These are phyloP conservation scores for Fagopyrum esculentum DNA, from an alignment of 148 eudicot species.

Conservation along the genomic window DNA sequence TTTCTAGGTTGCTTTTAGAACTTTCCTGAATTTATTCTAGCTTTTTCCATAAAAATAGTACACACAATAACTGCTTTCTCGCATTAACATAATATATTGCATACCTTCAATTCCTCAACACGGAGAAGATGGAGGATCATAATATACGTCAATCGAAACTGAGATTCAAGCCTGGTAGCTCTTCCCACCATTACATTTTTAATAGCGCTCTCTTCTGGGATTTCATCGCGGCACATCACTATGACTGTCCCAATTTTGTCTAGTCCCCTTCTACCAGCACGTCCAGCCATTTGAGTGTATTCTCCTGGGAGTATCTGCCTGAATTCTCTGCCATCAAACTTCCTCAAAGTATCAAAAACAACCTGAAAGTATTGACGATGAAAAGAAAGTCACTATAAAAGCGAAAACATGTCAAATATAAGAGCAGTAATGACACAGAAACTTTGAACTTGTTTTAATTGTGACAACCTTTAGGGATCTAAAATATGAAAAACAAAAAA, in stretches of 20 bases:
- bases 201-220: conserved; percentile 78
- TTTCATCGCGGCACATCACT: conserved; percentile 90
- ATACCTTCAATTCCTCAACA: conserved; percentile 95
- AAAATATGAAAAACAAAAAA: neutral
- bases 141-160: conserved; percentile 91
- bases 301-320: conserved; percentile 95
- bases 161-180: conserved; percentile 97
- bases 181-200: conserved; percentile 69
- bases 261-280: conserved; percentile 99
- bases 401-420: neutral
- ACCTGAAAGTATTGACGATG: conserved; percentile 43
- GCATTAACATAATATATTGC: neutral
- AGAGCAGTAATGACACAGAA: neutral
- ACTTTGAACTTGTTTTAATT: neutral
- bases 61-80: too few relatives aligned
- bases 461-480: neutral
- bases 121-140: conserved; percentile 98
- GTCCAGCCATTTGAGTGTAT: conserved; percentile 99
- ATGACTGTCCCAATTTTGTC: conserved; percentile 94
- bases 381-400: neutral
- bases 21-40: too few relatives aligned
- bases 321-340: conserved; percentile 96
- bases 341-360: conserved; percentile 87
- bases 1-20: too few relatives aligned
- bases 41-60: too few relatives aligned